Evolutionary conservation across 2,329 filamentous ascomycete species (phyloP).

Genomic region (Colletotrichum camelliae): DNA sequence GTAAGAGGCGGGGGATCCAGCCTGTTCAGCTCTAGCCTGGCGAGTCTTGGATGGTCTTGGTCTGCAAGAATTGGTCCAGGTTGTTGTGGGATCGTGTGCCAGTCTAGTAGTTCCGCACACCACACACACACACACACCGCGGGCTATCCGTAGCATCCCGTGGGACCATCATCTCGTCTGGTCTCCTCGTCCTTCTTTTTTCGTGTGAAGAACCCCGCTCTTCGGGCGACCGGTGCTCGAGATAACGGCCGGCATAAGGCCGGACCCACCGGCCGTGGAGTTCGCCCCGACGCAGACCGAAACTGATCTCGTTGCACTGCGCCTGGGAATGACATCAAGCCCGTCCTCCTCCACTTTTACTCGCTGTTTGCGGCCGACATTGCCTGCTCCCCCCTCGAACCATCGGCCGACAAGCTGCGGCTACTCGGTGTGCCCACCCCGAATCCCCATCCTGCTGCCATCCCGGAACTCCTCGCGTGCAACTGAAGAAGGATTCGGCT

Average conservation of each 20-base stretch:
- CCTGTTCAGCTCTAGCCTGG: background rate
- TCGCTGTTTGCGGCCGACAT: conserved; percentile 12
- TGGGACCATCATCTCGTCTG: background rate
- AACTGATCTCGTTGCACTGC: conserved; percentile 8
- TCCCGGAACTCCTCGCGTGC: conserved; percentile 7
- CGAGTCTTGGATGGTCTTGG: background rate
- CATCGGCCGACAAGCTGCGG: background rate
- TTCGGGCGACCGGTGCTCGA: conserved; percentile 17
- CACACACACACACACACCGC: background rate
- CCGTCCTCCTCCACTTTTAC: conserved; percentile 6
- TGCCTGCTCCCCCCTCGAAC: background rate
- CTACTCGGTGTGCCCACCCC: conserved; percentile 7
- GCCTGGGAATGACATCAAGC: conserved; percentile 18
- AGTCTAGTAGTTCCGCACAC: background rate
- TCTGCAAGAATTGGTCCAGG: background rate
- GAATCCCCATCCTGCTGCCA: background rate
- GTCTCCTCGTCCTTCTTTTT: background rate
- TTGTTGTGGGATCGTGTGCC: background rate
- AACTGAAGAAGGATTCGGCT: background rate
- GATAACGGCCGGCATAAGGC: conserved; percentile 18
- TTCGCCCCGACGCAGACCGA: conserved; percentile 18
- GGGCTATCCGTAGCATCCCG: background rate
- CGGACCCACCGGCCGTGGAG: conserved; percentile 17
- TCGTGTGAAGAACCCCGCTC: background rate
- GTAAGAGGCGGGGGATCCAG: background rate